Base-by-base conservation (phyloP, 1,284 basidiomycete genomes). In the Meira nashicola region DNA sequence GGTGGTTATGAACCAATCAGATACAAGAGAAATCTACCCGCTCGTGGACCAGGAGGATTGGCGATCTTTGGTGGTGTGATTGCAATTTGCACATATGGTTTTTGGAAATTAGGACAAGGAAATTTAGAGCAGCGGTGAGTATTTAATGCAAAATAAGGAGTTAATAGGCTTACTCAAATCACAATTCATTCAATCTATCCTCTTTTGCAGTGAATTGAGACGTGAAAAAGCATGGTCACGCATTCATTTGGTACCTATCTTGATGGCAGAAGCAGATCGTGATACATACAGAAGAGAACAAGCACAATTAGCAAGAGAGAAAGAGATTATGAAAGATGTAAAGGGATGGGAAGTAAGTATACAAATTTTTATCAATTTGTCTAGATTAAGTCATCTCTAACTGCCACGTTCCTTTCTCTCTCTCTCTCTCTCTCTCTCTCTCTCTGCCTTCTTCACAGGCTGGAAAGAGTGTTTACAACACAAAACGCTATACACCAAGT, bases 161-260 rank as follows among this genome's bases (percentile, higher is more conserved):
- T 3, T 43, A 43, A 15, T 15, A 43, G n/a, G n/a, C n/a, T n/a
- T n/a, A n/a, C n/a, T n/a, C n/a, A n/a, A n/a, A n/a, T n/a, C n/a
- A n/a, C n/a, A n/a, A n/a, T n/a, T n/a, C n/a, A n/a, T n/a, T n/a
- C n/a, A n/a, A 43, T 11, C 40, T 43, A 5, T 15, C 15, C 19
- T 10, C 19, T 5, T 15, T 8, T 48, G 14, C 79, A 97, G 94
- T 80, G 94, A 98, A 82, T 83, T 99, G 55, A 83, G 88, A 79
- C 86, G 95, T 68, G 94, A 99, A 82, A 88, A 89, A 80, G 86
- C 87, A 47, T 97, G 94, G 94, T 91, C 92, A 64, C 86, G 94
- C 67, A 94, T 99, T 77, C 86, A 98, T 82, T 84, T 97, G 49
- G 89, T 94, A 44, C 94, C 94, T 15, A 79, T 97, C 21, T 65